Conservation (phyloP, 2,329 filamentous ascomycete genomes). For the Rutstroemia sp. region DNA sequence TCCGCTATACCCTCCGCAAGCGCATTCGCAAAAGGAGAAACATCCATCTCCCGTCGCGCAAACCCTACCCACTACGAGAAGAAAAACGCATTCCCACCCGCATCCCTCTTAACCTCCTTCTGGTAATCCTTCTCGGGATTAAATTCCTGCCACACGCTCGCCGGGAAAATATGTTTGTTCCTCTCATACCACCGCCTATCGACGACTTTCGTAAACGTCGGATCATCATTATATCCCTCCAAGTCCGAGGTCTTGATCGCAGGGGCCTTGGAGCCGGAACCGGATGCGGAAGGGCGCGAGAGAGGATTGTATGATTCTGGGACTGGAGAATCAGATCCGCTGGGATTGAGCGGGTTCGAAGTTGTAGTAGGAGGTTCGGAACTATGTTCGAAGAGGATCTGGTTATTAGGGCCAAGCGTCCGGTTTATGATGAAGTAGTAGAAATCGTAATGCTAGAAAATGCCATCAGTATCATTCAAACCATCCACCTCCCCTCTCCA, state of each 20-base stretch:
- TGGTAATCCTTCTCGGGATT: conserved; percentile 84
- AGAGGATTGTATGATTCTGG: conserved; percentile 33
- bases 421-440: conserved; percentile 96
- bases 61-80: conserved; percentile 42
- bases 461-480: conserved; percentile 14
- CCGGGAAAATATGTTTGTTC: conserved; percentile 97
- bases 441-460: conserved; percentile 81
- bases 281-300: conserved; percentile 26
- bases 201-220: conserved; percentile 82
- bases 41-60: too few relatives aligned
- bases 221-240: conserved; percentile 74
- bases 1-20: too few relatives aligned
- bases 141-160: conserved; percentile 92
- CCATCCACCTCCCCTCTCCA: not conserved
- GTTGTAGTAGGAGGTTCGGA: conserved; percentile 38
- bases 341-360: conserved; percentile 9
- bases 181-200: conserved; percentile 94
- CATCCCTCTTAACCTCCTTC: conserved; percentile 70
- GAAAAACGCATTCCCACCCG: conserved; percentile 89
- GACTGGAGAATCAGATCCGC: conserved; percentile 6
- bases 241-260: conserved; percentile 34
- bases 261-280: conserved; percentile 20
- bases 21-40: too few relatives aligned
- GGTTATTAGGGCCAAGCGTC: conserved; percentile 63
- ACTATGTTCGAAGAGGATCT: conserved; percentile 69